phyloP scores from a whole-genome alignment of 768 basidiomycete species.

The Dendrothele bispora region DNA sequence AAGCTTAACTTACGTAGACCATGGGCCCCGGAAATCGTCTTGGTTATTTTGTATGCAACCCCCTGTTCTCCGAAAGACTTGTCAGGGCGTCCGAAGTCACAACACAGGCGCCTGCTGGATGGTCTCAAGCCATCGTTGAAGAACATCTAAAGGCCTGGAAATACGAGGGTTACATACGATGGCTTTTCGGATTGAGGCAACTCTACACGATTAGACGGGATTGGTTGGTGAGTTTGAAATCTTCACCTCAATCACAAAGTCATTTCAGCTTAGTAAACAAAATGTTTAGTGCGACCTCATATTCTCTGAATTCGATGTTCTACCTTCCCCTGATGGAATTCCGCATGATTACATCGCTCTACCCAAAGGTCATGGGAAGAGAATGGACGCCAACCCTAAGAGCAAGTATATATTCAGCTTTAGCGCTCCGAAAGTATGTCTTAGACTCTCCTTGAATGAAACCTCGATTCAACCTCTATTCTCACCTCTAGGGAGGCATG shows the following conservation, averaged over 20 bases:
- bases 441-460: no score
- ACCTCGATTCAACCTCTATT: background rate
- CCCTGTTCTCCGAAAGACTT: conserved; percentile 57
- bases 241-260: background rate
- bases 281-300: conserved; percentile 10
- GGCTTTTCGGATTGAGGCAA: conserved; percentile 5
- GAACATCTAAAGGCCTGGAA: conserved; percentile 6
- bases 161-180: conserved; percentile 5
- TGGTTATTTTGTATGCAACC: conserved; percentile 53
- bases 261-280: background rate
- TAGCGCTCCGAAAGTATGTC: conserved; percentile 5
- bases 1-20: background rate
- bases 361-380: background rate
- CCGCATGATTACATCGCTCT: conserved; percentile 1
- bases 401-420: conserved; percentile 8
- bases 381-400: no score
- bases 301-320: conserved; percentile 7
- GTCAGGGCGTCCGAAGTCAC: conserved; percentile 53
- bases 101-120: conserved; percentile 56
- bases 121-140: conserved; percentile 39
- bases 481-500: conserved; percentile 45
- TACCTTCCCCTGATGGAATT: background rate
- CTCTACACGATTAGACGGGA: conserved; percentile 7
- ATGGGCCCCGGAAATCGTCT: conserved; percentile 11
- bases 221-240: conserved; percentile 8